Evolutionary conservation across 139 green algal genomes (phyloP), one percentile per base, ranked within the genome.

Genomic region (Closterium sp.): DNA sequence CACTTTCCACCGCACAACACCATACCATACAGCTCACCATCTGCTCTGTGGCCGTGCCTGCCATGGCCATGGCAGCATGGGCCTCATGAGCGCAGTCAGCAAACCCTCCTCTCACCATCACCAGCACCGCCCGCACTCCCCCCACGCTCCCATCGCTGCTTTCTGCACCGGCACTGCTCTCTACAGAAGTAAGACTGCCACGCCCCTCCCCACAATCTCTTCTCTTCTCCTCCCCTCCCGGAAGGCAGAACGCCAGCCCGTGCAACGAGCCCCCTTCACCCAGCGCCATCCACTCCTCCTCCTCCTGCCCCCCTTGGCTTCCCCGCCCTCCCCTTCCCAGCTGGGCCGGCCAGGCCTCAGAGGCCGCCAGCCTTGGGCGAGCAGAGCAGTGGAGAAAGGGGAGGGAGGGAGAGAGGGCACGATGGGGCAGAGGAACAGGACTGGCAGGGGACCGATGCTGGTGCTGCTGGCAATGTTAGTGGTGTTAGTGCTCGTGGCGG

Each of bases 1-100:
- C 30, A 89, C 34, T 38, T 19, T 31, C 0, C 85, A 89, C 6
- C 25, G 85, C 85, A 35, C 30, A 31, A 36, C 10, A 33, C 30
- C 30, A 33, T 89, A 31, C 0, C 88, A 16, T 31, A 89, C 7
- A 76, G 23, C 91, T 89, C 55, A 93, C 92, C 84, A 94, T 23
- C 84, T 94, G 92, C 89, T 94, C 92, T 4, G 90, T 94, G 38
- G 89, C 92, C 23, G 92, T 94, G 23, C 92, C 92, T 34, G 92
- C 92, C 92, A 94, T 94, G 12, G 92, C 90, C 33, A 94, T 33
- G 28, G 34, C 92, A 6, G 28, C 92, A 64, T 94, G 31, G 7
- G 86, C 84, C 76, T 31, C 12, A 38, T 94, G 90, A 33, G 88
- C 86, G 32, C 84, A 92, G 34, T 94, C 92, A 16, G 28, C 84